These are phyloP conservation scores for Mycocalia duriaeana DNA, from an alignment of 1,284 basidiomycete species.

Conservation along the genomic window DNA sequence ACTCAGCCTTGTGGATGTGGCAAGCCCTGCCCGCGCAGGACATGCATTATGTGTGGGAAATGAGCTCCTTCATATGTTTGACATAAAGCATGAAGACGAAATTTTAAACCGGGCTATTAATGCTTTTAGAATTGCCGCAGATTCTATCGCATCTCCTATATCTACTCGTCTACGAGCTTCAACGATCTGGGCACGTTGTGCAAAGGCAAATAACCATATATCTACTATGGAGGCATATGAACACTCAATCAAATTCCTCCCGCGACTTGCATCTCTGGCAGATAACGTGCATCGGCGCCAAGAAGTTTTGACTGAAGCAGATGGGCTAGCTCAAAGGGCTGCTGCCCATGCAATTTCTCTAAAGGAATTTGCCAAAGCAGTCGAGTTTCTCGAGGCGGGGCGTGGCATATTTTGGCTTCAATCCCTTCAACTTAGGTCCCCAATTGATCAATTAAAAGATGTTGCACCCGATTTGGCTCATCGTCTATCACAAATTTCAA, in stretches of 20 bases:
- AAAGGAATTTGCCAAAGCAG: background rate
- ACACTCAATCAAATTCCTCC: background rate
- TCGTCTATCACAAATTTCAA: background rate
- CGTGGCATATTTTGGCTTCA: conserved; percentile 1
- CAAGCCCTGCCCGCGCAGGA: background rate
- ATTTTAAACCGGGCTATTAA: background rate
- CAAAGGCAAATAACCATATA: background rate
- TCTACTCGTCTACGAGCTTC: background rate
- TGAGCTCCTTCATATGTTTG: background rate
- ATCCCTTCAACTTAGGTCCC: background rate
- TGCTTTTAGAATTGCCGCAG: background rate
- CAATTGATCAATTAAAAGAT: background rate
- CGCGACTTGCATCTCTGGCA: background rate
- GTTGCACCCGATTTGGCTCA: background rate
- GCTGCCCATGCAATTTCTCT: background rate
- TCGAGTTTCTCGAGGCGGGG: conserved; percentile 1
- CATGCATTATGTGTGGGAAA: background rate
- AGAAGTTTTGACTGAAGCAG: background rate
- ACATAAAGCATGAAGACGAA: background rate
- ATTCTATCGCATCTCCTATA: background rate
- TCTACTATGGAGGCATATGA: conserved; percentile 1
- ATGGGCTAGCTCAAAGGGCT: background rate
- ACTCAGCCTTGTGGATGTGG: background rate
- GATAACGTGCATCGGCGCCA: background rate
- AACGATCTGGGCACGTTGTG: background rate